A percentile compares a stretch with the other conserved stretches of the same genome.
Conservation (phyloP, 2,329 filamentous ascomycete genomes). For the Beauveria australis region DNA sequence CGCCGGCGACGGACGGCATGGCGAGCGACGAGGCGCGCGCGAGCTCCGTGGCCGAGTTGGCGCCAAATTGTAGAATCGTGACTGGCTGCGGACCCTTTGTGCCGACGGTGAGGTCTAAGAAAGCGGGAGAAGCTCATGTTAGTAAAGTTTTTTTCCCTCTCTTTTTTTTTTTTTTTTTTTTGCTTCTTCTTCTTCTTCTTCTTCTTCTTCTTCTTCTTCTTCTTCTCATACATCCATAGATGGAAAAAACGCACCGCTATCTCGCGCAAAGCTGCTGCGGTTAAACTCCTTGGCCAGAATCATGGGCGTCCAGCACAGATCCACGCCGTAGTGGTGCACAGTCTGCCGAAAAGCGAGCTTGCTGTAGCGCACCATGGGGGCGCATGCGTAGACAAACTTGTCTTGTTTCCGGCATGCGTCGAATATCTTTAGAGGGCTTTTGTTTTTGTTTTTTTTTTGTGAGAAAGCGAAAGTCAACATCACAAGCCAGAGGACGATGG, state of each 20-base stretch:
- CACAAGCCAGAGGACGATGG: neutral
- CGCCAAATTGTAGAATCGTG: slow-evolving; percentile 61
- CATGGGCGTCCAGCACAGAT: slow-evolving; percentile 67
- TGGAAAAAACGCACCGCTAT: slow-evolving; percentile 39
- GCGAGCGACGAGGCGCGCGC: slow-evolving; percentile 54
- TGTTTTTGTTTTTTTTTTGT: slow-evolving; percentile 24
- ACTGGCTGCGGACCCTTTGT: slow-evolving; percentile 43
- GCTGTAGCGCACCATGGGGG: slow-evolving; percentile 62
- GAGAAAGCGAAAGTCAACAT: neutral
- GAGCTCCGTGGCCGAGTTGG: slow-evolving; percentile 53
- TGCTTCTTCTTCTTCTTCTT: too few relatives aligned
- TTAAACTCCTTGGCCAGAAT: slow-evolving; percentile 63
- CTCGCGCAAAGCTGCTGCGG: slow-evolving; percentile 48
- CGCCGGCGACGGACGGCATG: slow-evolving; percentile 52
- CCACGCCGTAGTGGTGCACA: slow-evolving; percentile 54
- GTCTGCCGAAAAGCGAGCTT: slow-evolving; percentile 64
- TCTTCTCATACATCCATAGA: too few relatives aligned
- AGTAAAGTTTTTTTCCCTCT: too few relatives aligned
- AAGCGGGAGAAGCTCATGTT: too few relatives aligned
- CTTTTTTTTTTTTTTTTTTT: too few relatives aligned
- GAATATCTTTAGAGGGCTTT: slow-evolving; percentile 49
- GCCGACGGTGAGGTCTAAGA: slow-evolving; percentile 51
- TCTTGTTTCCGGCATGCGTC: slow-evolving; percentile 43
- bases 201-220: too few relatives aligned
- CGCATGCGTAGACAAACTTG: slow-evolving; percentile 49